phyloP scores from a whole-genome alignment of 2,329 filamentous ascomycete species.

The Penicillium sp. region DNA sequence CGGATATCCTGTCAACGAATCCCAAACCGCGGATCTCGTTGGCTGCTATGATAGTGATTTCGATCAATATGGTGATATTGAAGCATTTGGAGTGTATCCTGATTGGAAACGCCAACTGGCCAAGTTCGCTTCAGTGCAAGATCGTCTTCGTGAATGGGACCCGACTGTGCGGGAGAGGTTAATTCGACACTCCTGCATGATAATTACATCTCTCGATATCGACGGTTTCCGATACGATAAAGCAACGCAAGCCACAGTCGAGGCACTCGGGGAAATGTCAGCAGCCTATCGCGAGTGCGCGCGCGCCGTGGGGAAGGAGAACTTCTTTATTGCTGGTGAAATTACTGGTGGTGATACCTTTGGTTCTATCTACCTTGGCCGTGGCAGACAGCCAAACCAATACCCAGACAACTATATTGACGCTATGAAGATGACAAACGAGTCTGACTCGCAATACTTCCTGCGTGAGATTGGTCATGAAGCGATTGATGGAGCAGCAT shows the following conservation, averaged over 20 bases:
- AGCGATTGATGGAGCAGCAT: constrained; percentile 65
- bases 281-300: constrained; percentile 63
- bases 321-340: constrained; percentile 68
- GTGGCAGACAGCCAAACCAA: constrained; percentile 62
- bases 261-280: constrained; percentile 64
- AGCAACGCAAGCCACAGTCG: constrained; percentile 66
- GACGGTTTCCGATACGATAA: constrained; percentile 71
- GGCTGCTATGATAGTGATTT: constrained; percentile 68
- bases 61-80: constrained; percentile 67
- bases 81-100: constrained; percentile 66
- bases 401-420: constrained; percentile 47
- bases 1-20: constrained; percentile 55
- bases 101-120: constrained; percentile 67
- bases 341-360: constrained; percentile 66
- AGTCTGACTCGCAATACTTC: constrained; percentile 50
- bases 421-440: constrained; percentile 55
- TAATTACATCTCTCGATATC: constrained; percentile 64
- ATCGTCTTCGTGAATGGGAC: constrained; percentile 68
- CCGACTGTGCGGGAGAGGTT: constrained; percentile 62
- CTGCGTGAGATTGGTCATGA: constrained; percentile 57
- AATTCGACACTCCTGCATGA: constrained; percentile 65
- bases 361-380: constrained; percentile 64
- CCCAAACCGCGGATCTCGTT: constrained; percentile 51
- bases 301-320: constrained; percentile 59
- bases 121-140: constrained; percentile 70